Evolutionary conservation across 257 asterid genomes (phyloP).

Genomic region (Paulownia fortunei): DNA sequence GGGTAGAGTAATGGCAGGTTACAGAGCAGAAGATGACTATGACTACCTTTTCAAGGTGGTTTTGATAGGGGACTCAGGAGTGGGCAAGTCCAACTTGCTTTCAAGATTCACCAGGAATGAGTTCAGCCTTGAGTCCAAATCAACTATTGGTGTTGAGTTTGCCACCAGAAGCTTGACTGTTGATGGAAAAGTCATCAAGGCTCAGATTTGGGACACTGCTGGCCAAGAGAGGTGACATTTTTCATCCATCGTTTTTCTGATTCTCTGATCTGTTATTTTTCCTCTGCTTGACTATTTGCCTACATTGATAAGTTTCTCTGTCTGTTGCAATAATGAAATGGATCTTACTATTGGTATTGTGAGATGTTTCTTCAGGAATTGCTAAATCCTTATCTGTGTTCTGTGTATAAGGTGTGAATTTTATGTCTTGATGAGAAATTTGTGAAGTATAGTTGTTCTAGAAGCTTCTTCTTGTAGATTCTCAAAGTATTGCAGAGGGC

Average conservation of each 20-base stretch:
- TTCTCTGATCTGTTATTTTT: slow-evolving; percentile 41
- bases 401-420: slow-evolving; percentile 15
- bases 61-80: slow-evolving; percentile 87
- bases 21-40: slow-evolving; percentile 89
- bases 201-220: slow-evolving; percentile 97
- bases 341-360: slow-evolving; percentile 29
- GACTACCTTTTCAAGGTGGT: slow-evolving; percentile 90
- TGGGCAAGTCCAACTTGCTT: slow-evolving; percentile 85
- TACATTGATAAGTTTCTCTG: slow-evolving; percentile 12
- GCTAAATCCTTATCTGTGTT: slow-evolving; percentile 25
- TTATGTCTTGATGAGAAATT: background rate
- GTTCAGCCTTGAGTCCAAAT: slow-evolving; percentile 87
- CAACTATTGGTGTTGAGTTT: slow-evolving; percentile 91
- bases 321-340: background rate
- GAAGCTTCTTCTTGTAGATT: background rate
- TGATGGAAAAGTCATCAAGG: slow-evolving; percentile 80
- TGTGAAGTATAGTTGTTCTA: background rate
- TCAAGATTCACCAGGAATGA: slow-evolving; percentile 89
- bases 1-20: slow-evolving; percentile 57
- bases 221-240: slow-evolving; percentile 83
- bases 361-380: slow-evolving; percentile 26
- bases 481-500: slow-evolving; percentile 2
- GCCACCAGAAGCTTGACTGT: slow-evolving; percentile 87
- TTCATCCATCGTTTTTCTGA: background rate
- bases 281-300: background rate